phyloP scores from a whole-genome alignment of 1,284 basidiomycete genomes.

The Malassezia yamatoensis region DNA sequence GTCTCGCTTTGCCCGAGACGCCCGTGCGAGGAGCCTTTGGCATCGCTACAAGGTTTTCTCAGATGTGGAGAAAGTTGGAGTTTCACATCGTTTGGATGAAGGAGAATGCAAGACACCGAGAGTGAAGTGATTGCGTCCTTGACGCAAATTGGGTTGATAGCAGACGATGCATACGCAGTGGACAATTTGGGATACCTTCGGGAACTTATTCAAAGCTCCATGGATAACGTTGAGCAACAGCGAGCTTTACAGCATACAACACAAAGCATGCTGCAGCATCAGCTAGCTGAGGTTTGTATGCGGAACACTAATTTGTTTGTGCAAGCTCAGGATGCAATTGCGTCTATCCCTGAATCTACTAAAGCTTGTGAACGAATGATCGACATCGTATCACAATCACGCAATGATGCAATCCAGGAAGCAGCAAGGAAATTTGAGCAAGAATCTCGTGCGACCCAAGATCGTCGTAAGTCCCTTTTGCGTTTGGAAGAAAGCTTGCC shows the following conservation, averaged over 20 bases:
- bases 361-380: background rate
- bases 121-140: no score
- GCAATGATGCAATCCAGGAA: background rate
- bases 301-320: conserved; percentile 11
- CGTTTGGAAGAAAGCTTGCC: background rate
- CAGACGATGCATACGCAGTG: no score
- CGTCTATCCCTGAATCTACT: background rate
- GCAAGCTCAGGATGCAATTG: background rate
- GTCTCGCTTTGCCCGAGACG: no score
- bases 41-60: no score
- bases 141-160: no score
- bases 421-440: background rate
- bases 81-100: no score
- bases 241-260: conserved; percentile 11
- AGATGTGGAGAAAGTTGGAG: no score
- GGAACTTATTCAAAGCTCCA: conserved; percentile 7
- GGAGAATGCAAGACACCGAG: no score
- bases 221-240: conserved; percentile 11
- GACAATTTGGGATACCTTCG: background rate
- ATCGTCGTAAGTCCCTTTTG: background rate
- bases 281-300: conserved; percentile 13
- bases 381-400: background rate
- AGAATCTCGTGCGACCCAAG: background rate
- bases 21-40: no score
- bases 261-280: conserved; percentile 1